A percentile compares a stretch with the other conserved stretches of the same genome.
Evolutionary conservation across 1,139 yeast genomes (phyloP).

Genomic region (Yamadazyma blattariae): DNA sequence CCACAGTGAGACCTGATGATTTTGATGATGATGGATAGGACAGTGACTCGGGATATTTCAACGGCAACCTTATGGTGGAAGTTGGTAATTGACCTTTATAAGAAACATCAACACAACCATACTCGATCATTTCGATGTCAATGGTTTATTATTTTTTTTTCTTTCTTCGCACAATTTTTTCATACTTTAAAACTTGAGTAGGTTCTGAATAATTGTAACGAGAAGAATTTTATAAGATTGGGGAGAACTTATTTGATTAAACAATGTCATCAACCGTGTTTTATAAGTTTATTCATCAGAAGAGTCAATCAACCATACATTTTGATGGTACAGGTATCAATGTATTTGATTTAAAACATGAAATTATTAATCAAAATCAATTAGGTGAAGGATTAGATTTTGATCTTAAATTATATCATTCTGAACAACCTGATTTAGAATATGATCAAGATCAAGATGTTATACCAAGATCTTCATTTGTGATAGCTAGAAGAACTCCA

Average conservation of each 20-base stretch:
- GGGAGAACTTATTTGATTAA: too few relatives aligned
- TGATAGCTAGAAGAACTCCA: constrained; percentile 79
- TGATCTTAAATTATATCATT: constrained; percentile 63
- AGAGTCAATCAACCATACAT: constrained; percentile 70
- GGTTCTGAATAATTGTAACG: too few relatives aligned
- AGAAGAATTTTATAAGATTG: too few relatives aligned
- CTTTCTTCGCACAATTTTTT: neutral
- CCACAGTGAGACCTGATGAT: neutral
- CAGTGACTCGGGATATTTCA: constrained; percentile 25
- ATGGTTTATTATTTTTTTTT: too few relatives aligned
- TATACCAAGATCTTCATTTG: constrained; percentile 83
- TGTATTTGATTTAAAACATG: constrained; percentile 90
- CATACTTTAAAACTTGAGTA: neutral
- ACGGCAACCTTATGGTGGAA: constrained; percentile 26
- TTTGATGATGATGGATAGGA: neutral
- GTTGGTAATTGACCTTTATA: constrained; percentile 22
- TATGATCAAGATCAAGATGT: constrained; percentile 90
- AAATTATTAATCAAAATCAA: constrained; percentile 78
- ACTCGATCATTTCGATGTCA: constrained; percentile 5
- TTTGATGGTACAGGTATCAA: constrained; percentile 97
- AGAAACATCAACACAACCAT: constrained; percentile 20
- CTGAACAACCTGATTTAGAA: constrained; percentile 70
- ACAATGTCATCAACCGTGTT: constrained; percentile 87
- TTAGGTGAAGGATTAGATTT: constrained; percentile 84
- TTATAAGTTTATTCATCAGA: constrained; percentile 84